These are phyloP conservation scores for Geum urbanum DNA, from an alignment of 306 rosid genomes.

Conservation along the genomic window DNA sequence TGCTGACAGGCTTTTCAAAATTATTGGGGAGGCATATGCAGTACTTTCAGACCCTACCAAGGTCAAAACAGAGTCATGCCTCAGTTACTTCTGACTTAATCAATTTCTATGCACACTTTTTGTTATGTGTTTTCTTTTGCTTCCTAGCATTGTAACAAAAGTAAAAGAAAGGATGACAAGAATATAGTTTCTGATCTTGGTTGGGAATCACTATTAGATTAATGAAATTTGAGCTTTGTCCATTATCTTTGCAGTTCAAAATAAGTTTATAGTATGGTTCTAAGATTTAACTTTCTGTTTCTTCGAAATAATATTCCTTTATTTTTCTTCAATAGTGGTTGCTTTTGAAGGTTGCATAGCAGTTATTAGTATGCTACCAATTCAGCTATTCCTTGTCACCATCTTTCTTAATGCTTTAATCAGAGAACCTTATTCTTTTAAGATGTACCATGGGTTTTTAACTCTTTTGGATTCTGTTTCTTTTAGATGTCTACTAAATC, in stretches of 20 bases:
- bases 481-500: neutral
- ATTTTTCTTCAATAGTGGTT: neutral
- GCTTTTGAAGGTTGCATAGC: neutral
- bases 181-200: neutral
- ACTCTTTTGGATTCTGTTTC: neutral
- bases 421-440: neutral
- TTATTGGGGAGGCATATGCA: conserved; percentile 88
- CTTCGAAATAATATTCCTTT: neutral
- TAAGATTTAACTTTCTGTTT: neutral
- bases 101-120: neutral
- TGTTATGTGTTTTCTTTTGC: neutral
- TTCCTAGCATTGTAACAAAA: neutral
- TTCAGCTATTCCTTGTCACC: neutral
- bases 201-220: neutral
- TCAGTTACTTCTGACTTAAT: neutral
- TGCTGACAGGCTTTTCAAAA: conserved; percentile 81
- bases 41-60: conserved; percentile 73
- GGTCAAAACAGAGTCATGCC: conserved; percentile 32
- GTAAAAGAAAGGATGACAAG: neutral
- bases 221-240: neutral
- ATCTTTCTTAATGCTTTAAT: neutral
- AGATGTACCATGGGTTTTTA: neutral
- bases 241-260: neutral
- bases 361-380: neutral
- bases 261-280: neutral